Evolutionary conservation across 495 filamentous ascomycete genomes (phyloP), one percentile per base, ranked within the genome.

Genomic region (Aspergillus diversus): DNA sequence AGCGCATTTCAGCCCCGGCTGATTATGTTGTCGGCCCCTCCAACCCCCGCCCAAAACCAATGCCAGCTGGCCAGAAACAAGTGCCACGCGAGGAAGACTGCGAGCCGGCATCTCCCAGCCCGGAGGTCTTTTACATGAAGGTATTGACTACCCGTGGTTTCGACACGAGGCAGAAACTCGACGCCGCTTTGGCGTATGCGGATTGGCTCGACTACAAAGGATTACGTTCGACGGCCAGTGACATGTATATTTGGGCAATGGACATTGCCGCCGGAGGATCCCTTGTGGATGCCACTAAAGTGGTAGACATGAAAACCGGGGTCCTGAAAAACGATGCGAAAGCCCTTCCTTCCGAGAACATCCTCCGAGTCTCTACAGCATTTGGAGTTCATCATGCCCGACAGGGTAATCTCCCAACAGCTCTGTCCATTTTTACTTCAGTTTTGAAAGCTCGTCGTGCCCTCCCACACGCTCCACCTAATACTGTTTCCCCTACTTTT

Each of bases 351-450:
- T 90, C 90, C 7, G 78, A 81, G 17, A 96, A 97, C 69, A 71
- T 96, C 27, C 76, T 97, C 34, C 80, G 77, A 33, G 85, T 91
- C 5, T 84, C 89, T 35, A 97, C 92, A 1, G 87, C 90, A 54
- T 77, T 94, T 9, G 93, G 88, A 1, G 86, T 89, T 17, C 89
- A 93, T 75, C 82, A 89, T 55, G 94, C 95, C 31, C 81, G 84
- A 11, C 82, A 79, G 59, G 86, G 81, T 32, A 80, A 92, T 63
- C 65, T 89, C 34, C 69, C 81, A 27, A 71, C 75, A 5, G 91
- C 94, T 12, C 81, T 99, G 3, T 90, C 93, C n/a, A 90, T 97
- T 49, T 88, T 94, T 68, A 84, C 95, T 53, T 95, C 92, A 12
- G 80, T 97, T 47, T 82, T 99, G 7, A 87, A 91, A 64, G 90